Evolutionary conservation across 2,329 filamentous ascomycete genomes (phyloP).

Genomic region (Fusarium papillatum): DNA sequence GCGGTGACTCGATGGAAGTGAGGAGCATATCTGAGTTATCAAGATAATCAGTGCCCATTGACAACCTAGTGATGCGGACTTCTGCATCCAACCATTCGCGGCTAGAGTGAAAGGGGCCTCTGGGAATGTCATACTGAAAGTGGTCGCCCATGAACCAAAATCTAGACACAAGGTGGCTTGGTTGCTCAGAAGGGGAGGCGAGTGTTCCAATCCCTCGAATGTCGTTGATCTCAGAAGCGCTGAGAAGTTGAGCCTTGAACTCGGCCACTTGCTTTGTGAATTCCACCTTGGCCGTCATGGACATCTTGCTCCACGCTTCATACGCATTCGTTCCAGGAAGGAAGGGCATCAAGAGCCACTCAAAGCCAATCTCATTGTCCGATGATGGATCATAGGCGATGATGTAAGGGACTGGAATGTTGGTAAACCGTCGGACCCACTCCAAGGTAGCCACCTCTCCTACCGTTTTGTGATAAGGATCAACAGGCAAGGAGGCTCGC

Average conservation of each 20-base stretch:
- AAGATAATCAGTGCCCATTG: not conserved
- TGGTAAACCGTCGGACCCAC: not conserved
- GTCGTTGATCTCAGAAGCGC: conserved; percentile 19
- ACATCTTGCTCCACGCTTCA: conserved; percentile 42
- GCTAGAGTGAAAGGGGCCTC: conserved; percentile 52
- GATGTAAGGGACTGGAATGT: conserved; percentile 3
- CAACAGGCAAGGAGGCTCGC: conserved; percentile 10
- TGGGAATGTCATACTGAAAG: conserved; percentile 45
- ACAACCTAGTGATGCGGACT: not conserved
- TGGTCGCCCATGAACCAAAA: conserved; percentile 49
- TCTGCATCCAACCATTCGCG: conserved; percentile 49
- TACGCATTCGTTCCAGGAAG: conserved; percentile 44
- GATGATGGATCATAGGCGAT: not conserved
- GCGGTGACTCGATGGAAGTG: too few relatives aligned
- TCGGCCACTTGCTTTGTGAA: conserved; percentile 18
- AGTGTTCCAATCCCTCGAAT: conserved; percentile 40
- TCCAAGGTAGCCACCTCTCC: conserved; percentile 10
- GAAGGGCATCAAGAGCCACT: conserved; percentile 56
- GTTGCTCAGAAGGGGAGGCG: not conserved
- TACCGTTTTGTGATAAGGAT: not conserved
- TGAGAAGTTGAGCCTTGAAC: conserved; percentile 37
- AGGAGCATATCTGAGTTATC: too few relatives aligned
- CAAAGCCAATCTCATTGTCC: conserved; percentile 6
- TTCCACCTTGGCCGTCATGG: not conserved
- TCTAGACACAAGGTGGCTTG: conserved; percentile 49